Evolutionary conservation across 2,329 filamentous ascomycete genomes (phyloP), one percentile per base, ranked within the genome.

Genomic region (Cercospora sojina): DNA sequence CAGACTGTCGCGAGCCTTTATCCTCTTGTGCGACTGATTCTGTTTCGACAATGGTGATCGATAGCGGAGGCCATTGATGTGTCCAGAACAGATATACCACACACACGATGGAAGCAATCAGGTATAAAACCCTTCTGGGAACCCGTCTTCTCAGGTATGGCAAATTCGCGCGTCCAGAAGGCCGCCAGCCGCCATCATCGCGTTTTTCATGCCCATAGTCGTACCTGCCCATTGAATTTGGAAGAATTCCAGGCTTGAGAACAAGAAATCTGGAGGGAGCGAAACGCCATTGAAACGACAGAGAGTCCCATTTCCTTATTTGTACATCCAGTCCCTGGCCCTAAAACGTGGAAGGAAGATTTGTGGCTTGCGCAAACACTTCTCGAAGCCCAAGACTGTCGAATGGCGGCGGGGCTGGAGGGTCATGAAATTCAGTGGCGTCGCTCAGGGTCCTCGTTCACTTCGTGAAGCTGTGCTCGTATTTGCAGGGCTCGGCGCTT

Each of bases 361-460:
- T 56, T 56, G 51, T 56, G 51, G 51, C 51, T 56, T 56, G 51
- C 51, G 25, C 20, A 32, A 56, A 56, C 51, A 56, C 51, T 56
- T 32, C 23, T 16, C 20, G 25, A 32, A n/a, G 20, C 20, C 20
- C n/a, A 25, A 56, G 51, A 56, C 16, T 56, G 51, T 29, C 51
- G 29, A 56, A 56, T 32, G 9, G 16, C 51, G 29, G 51, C 25
- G 13, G 51, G 27, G 20, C 23, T 27, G 23, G 25, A 56, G 25
- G 20, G 29, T 32, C 29, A n/a, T 29, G 29, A 16, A 5, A 56
- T 32, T 32, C 25, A 32, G 51, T 29, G 25, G 51, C 29, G 27
- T 31, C 12, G 18, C 18, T 23, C 43, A 49, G 35, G 35, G 35
- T 41, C 35, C n/a, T 41, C 16, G 35, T 41, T 41, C 35, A 8